Base-by-base conservation (phyloP, 2,329 filamentous ascomycete species). In the Tolypocladium ophioglossoides region DNA sequence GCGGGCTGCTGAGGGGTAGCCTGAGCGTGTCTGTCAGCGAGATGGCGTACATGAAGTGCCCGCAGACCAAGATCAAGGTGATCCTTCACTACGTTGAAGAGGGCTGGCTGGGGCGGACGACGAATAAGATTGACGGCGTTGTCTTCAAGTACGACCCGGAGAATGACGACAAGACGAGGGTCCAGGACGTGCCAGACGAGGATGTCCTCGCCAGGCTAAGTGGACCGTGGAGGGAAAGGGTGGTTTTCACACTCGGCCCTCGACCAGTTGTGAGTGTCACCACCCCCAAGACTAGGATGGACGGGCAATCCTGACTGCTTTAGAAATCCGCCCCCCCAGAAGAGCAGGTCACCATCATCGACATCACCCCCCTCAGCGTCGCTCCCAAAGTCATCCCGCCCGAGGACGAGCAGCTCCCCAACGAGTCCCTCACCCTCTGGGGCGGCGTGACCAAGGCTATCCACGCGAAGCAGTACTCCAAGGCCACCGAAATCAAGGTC, bases 71-170 rank as follows among this genome's bases (percentile, higher is more conserved):
- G 66, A 82, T 95, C 61, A 97, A 97, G 74, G 87, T 86, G 20
- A 96, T 99, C 58, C 73, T 99, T 49, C 86, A 95, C 64, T 99
- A 99, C 68, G 76, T 91, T 54, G 92, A 97, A 65, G 92, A 97
- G 63, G 91, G 91, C 51, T 99, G 94, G 91, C 78, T 97, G 34
- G 89, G 91, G 49, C 89, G 89, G 60, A 83, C 89, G 22, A 92
- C 95, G 62, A 96, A 97, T 71, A 91, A 87, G 66, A 86, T 99
- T 38, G 84, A 95, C 57, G 94, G 94, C 20, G 83, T 96, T 53
- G 79, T 97, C 54, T 99, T 96, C 78, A 86, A 81, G 51, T 96
- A 96, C 62, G 87, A 96, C 64, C 87, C 91, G 0, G 83, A 89
- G 24, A 92, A 91, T 55, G 92, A 97, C 68, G 82, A 82, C 67